Evolutionary conservation across 148 eudicot species (phyloP).

Genomic region (Cornus controversa): DNA sequence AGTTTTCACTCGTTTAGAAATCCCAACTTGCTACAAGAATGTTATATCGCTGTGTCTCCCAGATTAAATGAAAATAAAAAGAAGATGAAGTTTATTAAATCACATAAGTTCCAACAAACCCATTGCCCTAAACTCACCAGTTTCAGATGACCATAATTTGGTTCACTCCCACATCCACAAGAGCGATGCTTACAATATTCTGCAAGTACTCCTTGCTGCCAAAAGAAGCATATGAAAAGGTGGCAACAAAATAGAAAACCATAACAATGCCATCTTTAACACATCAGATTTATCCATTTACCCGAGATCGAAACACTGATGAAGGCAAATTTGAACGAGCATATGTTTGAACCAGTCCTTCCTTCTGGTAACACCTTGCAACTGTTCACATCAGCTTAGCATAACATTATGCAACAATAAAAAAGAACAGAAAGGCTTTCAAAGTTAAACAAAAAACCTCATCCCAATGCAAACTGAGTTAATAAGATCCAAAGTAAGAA

Average conservation of each 20-base stretch:
- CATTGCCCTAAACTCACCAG: conserved; percentile 45
- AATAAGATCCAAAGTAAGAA: conserved; percentile 18
- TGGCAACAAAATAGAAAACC: conserved; percentile 7
- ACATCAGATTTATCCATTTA: conserved; percentile 26
- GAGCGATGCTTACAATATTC: conserved; percentile 76
- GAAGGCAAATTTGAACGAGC: conserved; percentile 49
- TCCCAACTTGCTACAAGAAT: not conserved
- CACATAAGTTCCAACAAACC: not conserved
- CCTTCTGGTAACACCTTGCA: conserved; percentile 59
- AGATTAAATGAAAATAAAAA: not conserved
- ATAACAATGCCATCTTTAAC: not conserved
- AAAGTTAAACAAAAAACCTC: not conserved
- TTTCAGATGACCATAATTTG: conserved; percentile 29
- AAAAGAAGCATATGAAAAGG: conserved; percentile 18
- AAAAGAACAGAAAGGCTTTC: not conserved
- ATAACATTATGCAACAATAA: conserved; percentile 13
- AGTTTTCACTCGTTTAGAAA: not conserved
- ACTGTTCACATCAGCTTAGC: conserved; percentile 39
- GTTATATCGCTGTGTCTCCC: not conserved
- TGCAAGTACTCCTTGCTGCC: conserved; percentile 53
- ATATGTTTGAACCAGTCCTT: conserved; percentile 76
- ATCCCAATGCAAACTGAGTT: not conserved
- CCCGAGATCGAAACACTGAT: conserved; percentile 47
- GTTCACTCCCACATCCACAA: conserved; percentile 39
- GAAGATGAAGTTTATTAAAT: not conserved